Evolutionary conservation across 2,329 filamentous ascomycete species (phyloP).

Genomic region (Metarhizium guizhouense): DNA sequence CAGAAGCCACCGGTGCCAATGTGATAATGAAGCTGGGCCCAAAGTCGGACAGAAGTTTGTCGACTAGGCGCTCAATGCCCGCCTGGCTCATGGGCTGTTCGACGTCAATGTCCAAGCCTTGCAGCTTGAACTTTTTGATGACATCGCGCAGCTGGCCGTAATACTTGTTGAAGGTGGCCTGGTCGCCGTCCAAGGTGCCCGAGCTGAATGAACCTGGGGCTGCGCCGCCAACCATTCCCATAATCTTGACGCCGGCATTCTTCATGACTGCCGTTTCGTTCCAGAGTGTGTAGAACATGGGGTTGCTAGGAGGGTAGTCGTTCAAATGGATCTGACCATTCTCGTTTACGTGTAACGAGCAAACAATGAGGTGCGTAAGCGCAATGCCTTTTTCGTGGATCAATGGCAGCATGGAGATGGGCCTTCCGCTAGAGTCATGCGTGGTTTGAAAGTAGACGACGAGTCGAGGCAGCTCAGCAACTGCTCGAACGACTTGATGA

Average conservation of each 20-base stretch:
- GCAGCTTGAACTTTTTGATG: slow-evolving; percentile 49
- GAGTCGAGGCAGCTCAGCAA: slow-evolving; percentile 23
- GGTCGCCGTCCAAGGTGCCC: slow-evolving; percentile 38
- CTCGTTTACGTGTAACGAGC: slow-evolving; percentile 71
- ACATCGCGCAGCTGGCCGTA: slow-evolving; percentile 59
- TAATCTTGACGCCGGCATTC: slow-evolving; percentile 61
- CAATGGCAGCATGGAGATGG: slow-evolving; percentile 39
- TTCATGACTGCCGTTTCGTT: slow-evolving; percentile 64
- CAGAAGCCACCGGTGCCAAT: slow-evolving; percentile 70
- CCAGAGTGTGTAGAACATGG: slow-evolving; percentile 65
- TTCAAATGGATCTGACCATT: slow-evolving; percentile 63
- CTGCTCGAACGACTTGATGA: not conserved
- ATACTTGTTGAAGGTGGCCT: slow-evolving; percentile 58
- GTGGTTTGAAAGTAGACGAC: slow-evolving; percentile 40
- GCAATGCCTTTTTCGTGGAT: slow-evolving; percentile 31
- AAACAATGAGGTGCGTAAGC: slow-evolving; percentile 71
- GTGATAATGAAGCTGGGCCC: slow-evolving; percentile 63
- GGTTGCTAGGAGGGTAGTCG: slow-evolving; percentile 57
- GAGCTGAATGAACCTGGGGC: slow-evolving; percentile 58
- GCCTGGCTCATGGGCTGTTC: slow-evolving; percentile 63
- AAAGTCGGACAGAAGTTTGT: slow-evolving; percentile 59
- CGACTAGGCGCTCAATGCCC: slow-evolving; percentile 55
- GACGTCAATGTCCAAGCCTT: slow-evolving; percentile 67
- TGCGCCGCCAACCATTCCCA: slow-evolving; percentile 79
- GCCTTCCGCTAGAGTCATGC: slow-evolving; percentile 28